phyloP scores from a whole-genome alignment of 805 yeast genomes.

The Candida tibetensis region DNA sequence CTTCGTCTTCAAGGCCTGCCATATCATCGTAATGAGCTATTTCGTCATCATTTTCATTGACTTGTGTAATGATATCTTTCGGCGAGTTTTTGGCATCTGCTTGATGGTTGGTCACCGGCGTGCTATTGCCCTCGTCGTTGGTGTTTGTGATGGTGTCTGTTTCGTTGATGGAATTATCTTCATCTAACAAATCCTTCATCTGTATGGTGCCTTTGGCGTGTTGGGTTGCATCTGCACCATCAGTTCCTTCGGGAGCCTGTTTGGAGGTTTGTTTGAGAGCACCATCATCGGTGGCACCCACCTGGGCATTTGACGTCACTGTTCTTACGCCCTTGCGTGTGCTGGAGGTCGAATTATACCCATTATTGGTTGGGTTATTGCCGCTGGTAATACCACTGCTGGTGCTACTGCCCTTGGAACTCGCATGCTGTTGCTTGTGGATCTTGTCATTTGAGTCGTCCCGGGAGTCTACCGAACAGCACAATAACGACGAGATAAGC shows the following conservation, averaged over 20 bases:
- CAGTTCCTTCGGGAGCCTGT: conserved; percentile 8
- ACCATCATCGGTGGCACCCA: background rate
- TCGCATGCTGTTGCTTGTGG: conserved; percentile 12
- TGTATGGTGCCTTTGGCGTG: conserved; percentile 5
- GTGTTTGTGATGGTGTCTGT: conserved; percentile 43
- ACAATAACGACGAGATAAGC: conserved; percentile 32
- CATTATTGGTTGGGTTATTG: conserved; percentile 1
- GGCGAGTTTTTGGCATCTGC: conserved; percentile 2
- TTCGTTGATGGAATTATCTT: conserved; percentile 38
- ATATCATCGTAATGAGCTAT: conserved; percentile 3
- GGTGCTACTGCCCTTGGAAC: background rate
- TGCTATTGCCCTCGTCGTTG: conserved; percentile 24
- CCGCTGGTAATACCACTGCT: conserved; percentile 2
- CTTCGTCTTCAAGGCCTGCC: conserved; percentile 31
- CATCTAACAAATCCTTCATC: conserved; percentile 32
- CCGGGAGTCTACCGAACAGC: conserved; percentile 36
- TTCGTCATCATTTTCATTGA: background rate
- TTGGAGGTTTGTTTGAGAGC: conserved; percentile 6
- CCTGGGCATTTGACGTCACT: background rate
- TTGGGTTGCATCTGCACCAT: conserved; percentile 2
- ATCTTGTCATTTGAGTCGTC: conserved; percentile 33
- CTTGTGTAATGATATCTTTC: background rate
- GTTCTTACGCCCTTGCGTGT: background rate
- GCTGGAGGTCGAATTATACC: background rate
- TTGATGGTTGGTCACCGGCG: conserved; percentile 11